Percentiles rank a stretch among this genome's conserved stretches.
phyloP scores from a whole-genome alignment of 441 rosid species.

The Adansonia rubrostipa region DNA sequence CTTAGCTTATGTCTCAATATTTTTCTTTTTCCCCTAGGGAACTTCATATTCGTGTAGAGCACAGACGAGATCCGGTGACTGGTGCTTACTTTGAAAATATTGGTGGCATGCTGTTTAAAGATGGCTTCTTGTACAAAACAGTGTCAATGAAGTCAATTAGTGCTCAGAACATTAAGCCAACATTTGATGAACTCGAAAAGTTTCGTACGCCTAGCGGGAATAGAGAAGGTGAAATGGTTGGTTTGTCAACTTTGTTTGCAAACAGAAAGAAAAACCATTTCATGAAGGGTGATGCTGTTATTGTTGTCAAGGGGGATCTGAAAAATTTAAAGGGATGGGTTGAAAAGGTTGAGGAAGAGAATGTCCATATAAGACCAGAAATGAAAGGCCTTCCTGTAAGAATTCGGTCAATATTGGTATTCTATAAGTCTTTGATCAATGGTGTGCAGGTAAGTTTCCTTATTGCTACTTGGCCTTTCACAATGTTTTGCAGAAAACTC shows the following conservation, averaged over 20 bases:
- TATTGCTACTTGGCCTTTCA: conserved; percentile 14
- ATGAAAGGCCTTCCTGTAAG: conserved; percentile 97
- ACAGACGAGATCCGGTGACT: conserved; percentile 82
- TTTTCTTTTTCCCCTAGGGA: conserved; percentile 57
- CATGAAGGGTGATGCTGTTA: conserved; percentile 97
- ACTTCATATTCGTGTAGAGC: conserved; percentile 91
- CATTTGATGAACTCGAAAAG: conserved; percentile 97
- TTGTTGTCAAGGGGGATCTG: conserved; percentile 91
- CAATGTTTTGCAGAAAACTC: conserved; percentile 67
- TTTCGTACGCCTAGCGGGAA: conserved; percentile 77
- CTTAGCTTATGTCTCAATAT: conserved; percentile 9
- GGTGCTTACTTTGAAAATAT: conserved; percentile 93
- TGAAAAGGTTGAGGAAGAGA: conserved; percentile 97
- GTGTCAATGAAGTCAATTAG: conserved; percentile 92
- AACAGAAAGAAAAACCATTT: conserved; percentile 98
- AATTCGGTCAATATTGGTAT: conserved; percentile 27
- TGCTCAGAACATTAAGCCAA: conserved; percentile 75
- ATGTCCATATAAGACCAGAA: conserved; percentile 85
- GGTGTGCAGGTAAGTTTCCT: conserved; percentile 16
- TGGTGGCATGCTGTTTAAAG: conserved; percentile 82
- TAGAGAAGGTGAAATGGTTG: conserved; percentile 74
- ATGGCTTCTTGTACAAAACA: conserved; percentile 84
- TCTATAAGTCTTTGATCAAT: conserved; percentile 16
- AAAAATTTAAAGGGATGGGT: conserved; percentile 97
- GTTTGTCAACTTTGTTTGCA: conserved; percentile 86